A percentile compares a stretch with the other conserved stretches of the same genome.
These are phyloP conservation scores for Fusarium sp. DNA, from an alignment of 2,329 filamentous ascomycete genomes.

Conservation along the genomic window DNA sequence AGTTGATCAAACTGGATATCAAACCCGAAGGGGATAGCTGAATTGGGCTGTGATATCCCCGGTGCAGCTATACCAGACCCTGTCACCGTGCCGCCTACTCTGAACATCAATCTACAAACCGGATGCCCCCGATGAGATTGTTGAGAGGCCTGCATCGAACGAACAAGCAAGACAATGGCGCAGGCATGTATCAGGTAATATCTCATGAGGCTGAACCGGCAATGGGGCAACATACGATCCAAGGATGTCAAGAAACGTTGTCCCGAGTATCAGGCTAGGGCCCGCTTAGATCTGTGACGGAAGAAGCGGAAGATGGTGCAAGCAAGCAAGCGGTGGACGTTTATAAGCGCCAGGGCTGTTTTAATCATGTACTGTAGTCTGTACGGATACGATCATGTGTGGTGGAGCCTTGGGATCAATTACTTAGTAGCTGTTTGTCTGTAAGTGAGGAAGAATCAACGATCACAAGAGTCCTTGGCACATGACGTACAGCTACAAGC, in stretches of 20 bases:
- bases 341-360: constrained; percentile 16
- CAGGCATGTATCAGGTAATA: neutral
- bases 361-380: too few species aligned
- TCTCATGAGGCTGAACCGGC: constrained; percentile 19
- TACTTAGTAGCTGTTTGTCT: constrained; percentile 5
- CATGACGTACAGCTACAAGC: neutral
- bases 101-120: constrained; percentile 10
- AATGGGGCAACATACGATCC: constrained; percentile 39
- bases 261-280: constrained; percentile 32
- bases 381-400: constrained; percentile 34
- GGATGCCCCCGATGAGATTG: constrained; percentile 22
- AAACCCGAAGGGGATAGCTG: neutral
- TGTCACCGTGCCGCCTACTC: neutral
- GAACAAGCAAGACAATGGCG: constrained; percentile 11
- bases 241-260: constrained; percentile 13
- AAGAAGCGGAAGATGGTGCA: constrained; percentile 32
- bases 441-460: constrained; percentile 5
- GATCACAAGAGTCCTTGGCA: neutral
- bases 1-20: neutral
- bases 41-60: neutral
- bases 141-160: constrained; percentile 24
- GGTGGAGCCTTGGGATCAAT: constrained; percentile 15
- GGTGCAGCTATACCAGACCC: neutral
- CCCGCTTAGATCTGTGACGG: constrained; percentile 37
- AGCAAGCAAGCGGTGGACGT: constrained; percentile 28